These are phyloP conservation scores for Penicillium thymicola DNA, from an alignment of 2,329 filamentous ascomycete species.

Conservation along the genomic window DNA sequence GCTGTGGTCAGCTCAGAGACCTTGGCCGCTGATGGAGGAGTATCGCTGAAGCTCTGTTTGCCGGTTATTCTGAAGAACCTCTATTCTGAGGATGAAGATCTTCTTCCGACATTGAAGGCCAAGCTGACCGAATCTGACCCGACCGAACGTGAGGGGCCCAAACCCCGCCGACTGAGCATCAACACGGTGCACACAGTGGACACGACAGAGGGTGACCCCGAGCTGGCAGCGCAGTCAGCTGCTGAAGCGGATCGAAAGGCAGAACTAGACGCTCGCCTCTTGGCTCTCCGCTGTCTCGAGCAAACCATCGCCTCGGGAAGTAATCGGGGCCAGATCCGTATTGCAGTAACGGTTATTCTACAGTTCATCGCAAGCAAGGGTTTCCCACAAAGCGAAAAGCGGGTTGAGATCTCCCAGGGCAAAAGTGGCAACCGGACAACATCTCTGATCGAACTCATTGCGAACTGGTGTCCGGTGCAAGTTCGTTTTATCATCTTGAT, in stretches of 20 bases:
- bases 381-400: slow-evolving; percentile 51
- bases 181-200: slow-evolving; percentile 73
- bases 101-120: slow-evolving; percentile 66
- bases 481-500: slow-evolving; percentile 89
- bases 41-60: slow-evolving; percentile 74
- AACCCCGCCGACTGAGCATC: slow-evolving; percentile 70
- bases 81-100: slow-evolving; percentile 61
- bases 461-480: slow-evolving; percentile 88
- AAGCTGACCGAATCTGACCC: slow-evolving; percentile 67
- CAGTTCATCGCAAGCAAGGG: slow-evolving; percentile 64
- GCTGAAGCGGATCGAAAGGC: slow-evolving; percentile 85
- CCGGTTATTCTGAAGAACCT: slow-evolving; percentile 85
- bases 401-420: slow-evolving; percentile 41
- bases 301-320: slow-evolving; percentile 75
- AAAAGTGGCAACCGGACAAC: slow-evolving; percentile 69
- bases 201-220: slow-evolving; percentile 64
- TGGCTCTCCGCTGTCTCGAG: slow-evolving; percentile 82
- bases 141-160: slow-evolving; percentile 60
- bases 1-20: slow-evolving; percentile 77
- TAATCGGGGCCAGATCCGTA: slow-evolving; percentile 75
- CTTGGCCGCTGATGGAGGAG: slow-evolving; percentile 68
- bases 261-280: slow-evolving; percentile 80
- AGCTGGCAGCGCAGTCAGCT: slow-evolving; percentile 68
- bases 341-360: slow-evolving; percentile 70
- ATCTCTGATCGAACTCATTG: slow-evolving; percentile 73